These are phyloP conservation scores for Ascochyta lentis DNA, from an alignment of 2,329 filamentous ascomycete genomes.

Conservation along the genomic window DNA sequence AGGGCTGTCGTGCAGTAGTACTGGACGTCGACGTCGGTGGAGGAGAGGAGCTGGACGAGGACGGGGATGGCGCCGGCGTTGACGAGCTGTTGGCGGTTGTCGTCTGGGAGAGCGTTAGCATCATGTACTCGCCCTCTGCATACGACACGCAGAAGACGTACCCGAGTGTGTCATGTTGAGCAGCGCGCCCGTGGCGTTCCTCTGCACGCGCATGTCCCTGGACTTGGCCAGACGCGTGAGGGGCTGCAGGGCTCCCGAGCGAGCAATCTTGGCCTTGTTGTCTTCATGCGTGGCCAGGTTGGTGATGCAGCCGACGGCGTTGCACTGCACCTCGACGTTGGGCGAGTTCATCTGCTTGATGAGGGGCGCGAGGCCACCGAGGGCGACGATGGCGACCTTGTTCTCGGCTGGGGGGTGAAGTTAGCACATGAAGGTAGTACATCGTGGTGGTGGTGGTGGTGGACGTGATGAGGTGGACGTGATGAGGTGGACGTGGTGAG, in stretches of 20 bases:
- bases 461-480: too few relatives aligned
- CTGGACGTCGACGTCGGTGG: slow-evolving; percentile 93
- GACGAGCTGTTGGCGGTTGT: slow-evolving; percentile 96
- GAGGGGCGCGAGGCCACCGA: slow-evolving; percentile 87
- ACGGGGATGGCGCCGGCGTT: slow-evolving; percentile 98
- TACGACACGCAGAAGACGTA: slow-evolving; percentile 53
- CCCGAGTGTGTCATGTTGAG: slow-evolving; percentile 99
- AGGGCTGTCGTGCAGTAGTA: slow-evolving; percentile 99
- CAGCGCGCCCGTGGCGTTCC: slow-evolving; percentile 93
- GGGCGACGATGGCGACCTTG: slow-evolving; percentile 93
- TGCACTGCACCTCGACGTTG: slow-evolving; percentile 99
- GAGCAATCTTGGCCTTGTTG: slow-evolving; percentile 98
- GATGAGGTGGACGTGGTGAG: slow-evolving; percentile 1
- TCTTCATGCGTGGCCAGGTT: slow-evolving; percentile 98
- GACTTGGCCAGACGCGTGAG: slow-evolving; percentile 93
- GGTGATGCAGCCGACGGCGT: slow-evolving; percentile 97
- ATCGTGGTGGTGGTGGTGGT: slow-evolving; percentile 5
- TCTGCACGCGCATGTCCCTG: slow-evolving; percentile 97
- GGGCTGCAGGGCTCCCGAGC: slow-evolving; percentile 89
- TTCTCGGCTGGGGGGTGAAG: slow-evolving; percentile 75
- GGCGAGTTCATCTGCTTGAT: slow-evolving; percentile 98
- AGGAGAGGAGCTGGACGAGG: slow-evolving; percentile 91
- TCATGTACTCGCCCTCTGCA: not conserved
- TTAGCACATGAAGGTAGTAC: slow-evolving; percentile 49
- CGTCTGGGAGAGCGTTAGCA: slow-evolving; percentile 65